Percentiles rank a stretch among this genome's conserved stretches.
Evolutionary conservation across 1,284 basidiomycete genomes (phyloP).

Genomic region (Puccinia polysora): DNA sequence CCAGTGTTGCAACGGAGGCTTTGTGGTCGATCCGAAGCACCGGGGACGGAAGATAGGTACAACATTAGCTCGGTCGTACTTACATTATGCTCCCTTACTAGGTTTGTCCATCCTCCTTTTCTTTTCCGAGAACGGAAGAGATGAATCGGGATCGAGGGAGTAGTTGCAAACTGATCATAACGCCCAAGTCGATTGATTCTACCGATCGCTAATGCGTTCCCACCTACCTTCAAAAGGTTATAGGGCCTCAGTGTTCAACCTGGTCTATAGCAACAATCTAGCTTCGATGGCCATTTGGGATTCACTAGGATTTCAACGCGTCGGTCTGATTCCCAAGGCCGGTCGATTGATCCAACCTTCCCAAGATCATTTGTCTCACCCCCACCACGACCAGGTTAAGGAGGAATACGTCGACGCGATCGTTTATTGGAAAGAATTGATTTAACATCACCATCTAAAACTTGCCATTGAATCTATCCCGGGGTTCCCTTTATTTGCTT

Average conservation of each 20-base stretch:
- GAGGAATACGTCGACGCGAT: conserved; percentile 86
- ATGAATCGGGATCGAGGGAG: background rate
- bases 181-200: background rate
- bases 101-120: conserved; percentile 50
- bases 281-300: conserved; percentile 68
- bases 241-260: conserved; percentile 83
- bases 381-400: conserved; percentile 52
- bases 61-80: conserved; percentile 71
- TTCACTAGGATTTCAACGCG: conserved; percentile 70
- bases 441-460: background rate
- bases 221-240: conserved; percentile 58
- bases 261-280: conserved; percentile 78
- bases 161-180: background rate
- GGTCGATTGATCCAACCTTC: conserved; percentile 61
- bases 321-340: conserved; percentile 76
- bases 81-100: conserved; percentile 71
- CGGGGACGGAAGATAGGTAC: conserved; percentile 69
- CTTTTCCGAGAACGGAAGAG: background rate
- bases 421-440: conserved; percentile 76
- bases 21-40: conserved; percentile 68
- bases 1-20: conserved; percentile 82
- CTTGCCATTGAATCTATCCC: no score
- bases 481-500: no score
- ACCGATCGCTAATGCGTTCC: background rate
- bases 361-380: background rate